Evolutionary conservation across 2,329 filamentous ascomycete genomes (phyloP).

Genomic region (Fusarium veterinarium): DNA sequence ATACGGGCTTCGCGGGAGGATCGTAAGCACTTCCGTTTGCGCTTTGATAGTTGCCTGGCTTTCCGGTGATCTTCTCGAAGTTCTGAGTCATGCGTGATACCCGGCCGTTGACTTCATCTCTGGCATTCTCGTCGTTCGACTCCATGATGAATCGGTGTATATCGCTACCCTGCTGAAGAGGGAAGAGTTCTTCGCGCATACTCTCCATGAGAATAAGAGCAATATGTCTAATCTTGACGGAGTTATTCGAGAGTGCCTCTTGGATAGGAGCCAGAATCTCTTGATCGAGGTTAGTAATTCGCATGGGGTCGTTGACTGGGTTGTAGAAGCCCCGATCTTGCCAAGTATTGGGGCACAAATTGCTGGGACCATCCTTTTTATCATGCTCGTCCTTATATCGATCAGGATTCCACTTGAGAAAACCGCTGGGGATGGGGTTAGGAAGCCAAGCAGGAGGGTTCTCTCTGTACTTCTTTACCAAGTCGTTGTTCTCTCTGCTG

Average conservation of each 20-base stretch:
- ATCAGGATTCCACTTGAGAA: slow-evolving; percentile 44
- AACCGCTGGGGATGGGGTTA: slow-evolving; percentile 40
- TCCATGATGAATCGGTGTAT: slow-evolving; percentile 50
- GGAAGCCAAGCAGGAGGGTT: slow-evolving; percentile 46
- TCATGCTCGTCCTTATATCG: slow-evolving; percentile 25
- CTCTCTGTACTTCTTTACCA: slow-evolving; percentile 40
- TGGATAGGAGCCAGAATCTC: slow-evolving; percentile 45
- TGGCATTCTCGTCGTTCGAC: slow-evolving; percentile 45
- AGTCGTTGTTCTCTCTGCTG: slow-evolving; percentile 36
- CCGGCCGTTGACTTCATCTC: slow-evolving; percentile 47
- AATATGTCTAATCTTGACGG: slow-evolving; percentile 56
- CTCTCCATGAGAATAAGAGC: slow-evolving; percentile 58
- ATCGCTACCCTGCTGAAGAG: slow-evolving; percentile 53
- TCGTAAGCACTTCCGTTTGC: slow-evolving; percentile 43
- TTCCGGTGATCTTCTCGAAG: slow-evolving; percentile 37
- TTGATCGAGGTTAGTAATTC: slow-evolving; percentile 53
- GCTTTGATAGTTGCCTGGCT: slow-evolving; percentile 26
- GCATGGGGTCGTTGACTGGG: slow-evolving; percentile 53
- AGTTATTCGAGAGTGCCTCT: slow-evolving; percentile 37
- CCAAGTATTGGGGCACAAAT: slow-evolving; percentile 25
- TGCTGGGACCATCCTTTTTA: slow-evolving; percentile 39
- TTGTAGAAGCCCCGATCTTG: slow-evolving; percentile 47
- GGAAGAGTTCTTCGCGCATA: slow-evolving; percentile 58
- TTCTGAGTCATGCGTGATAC: slow-evolving; percentile 47
- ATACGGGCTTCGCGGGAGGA: slow-evolving; percentile 39